phyloP scores from a whole-genome alignment of 306 rosid genomes.

The Cicer yamashitae region DNA sequence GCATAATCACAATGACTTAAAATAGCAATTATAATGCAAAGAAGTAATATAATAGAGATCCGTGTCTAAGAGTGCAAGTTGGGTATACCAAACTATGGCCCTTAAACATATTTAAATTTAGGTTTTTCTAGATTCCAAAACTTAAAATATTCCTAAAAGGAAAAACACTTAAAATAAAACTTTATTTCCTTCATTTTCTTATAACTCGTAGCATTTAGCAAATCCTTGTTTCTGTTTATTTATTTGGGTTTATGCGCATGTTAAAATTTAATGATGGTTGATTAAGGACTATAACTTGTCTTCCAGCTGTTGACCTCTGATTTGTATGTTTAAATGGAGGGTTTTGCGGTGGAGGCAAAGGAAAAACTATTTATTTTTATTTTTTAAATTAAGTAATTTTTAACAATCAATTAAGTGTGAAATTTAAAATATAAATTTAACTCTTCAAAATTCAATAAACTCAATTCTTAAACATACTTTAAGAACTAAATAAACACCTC shows the following conservation, averaged over 20 bases:
- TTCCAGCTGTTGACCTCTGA: slow-evolving; percentile 38
- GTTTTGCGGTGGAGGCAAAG: no score
- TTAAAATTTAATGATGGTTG: slow-evolving; percentile 20
- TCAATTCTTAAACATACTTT: no score
- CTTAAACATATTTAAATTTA: slow-evolving; percentile 28
- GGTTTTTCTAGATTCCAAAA: slow-evolving; percentile 49
- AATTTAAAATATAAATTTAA: no score
- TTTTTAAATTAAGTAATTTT: no score
- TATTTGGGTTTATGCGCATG: slow-evolving; percentile 16
- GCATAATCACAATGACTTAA: slow-evolving; percentile 41
- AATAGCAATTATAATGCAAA: slow-evolving; percentile 32
- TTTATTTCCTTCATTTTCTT: not conserved
- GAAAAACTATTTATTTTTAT: no score
- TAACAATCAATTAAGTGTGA: no score
- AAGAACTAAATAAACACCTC: no score
- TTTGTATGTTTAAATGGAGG: not conserved
- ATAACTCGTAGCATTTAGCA: not conserved
- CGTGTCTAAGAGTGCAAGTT: slow-evolving; percentile 43
- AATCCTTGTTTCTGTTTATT: slow-evolving; percentile 24
- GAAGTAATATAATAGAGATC: slow-evolving; percentile 39
- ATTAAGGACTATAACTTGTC: slow-evolving; percentile 26
- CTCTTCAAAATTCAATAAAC: no score
- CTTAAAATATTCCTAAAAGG: slow-evolving; percentile 8
- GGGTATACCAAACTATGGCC: slow-evolving; percentile 54
- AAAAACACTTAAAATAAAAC: not conserved